Evolutionary conservation across 352 stramenopile genomes (phyloP).

Genomic region (Aphanomyces invadans): DNA sequence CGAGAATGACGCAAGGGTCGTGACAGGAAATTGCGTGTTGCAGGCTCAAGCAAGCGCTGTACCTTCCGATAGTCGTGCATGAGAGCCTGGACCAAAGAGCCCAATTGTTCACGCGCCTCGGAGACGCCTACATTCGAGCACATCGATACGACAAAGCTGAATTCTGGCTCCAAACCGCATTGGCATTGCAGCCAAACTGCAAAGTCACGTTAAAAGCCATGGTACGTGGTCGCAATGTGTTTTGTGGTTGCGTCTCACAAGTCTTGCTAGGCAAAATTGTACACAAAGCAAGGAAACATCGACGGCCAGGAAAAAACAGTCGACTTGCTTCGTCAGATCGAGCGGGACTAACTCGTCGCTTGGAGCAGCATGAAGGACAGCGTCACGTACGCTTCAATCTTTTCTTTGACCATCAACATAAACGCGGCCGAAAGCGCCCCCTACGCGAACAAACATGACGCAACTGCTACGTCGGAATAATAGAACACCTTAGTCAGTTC

Average conservation of each 20-base stretch:
- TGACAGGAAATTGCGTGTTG: no score
- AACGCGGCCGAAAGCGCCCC: slow-evolving; percentile 93
- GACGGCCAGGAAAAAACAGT: background rate
- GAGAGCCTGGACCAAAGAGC: background rate
- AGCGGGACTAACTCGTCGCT: slow-evolving; percentile 17
- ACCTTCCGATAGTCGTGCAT: background rate
- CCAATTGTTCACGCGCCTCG: slow-evolving; percentile 22
- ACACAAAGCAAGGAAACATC: slow-evolving; percentile 19
- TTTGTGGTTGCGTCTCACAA: no score
- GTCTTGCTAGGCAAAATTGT: slow-evolving; percentile 18
- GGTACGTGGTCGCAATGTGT: no score
- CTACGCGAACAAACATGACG: slow-evolving; percentile 28
- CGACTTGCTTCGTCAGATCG: background rate
- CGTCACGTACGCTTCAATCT: slow-evolving; percentile 89
- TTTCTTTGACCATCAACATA: slow-evolving; percentile 98
- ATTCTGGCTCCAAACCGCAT: slow-evolving; percentile 27
- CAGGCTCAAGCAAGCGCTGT: slow-evolving; percentile 28
- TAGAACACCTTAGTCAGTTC: slow-evolving; percentile 84
- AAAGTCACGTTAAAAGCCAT: slow-evolving; percentile 27
- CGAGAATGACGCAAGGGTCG: no score
- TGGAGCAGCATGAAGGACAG: slow-evolving; percentile 53
- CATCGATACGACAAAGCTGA: slow-evolving; percentile 28
- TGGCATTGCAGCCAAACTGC: slow-evolving; percentile 22
- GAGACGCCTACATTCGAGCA: slow-evolving; percentile 25
- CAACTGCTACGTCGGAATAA: background rate